Percentiles rank a stretch among this genome's conserved stretches.
phyloP scores from a whole-genome alignment of 179 eudicot genomes.

The Camellia oleifera region DNA sequence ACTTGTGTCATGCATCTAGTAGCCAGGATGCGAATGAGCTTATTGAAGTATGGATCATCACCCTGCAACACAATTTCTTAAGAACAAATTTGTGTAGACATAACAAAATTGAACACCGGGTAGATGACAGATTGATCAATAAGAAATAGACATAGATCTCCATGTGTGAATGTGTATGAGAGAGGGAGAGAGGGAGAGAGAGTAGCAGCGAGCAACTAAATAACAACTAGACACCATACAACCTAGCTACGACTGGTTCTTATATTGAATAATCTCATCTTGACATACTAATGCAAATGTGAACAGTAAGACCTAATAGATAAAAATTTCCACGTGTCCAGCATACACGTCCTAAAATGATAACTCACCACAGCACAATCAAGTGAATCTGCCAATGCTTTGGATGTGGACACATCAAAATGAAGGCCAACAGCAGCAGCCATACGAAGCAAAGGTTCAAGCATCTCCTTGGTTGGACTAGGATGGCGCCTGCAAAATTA shows the following conservation, averaged over 20 bases:
- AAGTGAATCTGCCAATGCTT: constrained; percentile 93
- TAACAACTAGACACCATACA: not conserved
- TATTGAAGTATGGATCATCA: constrained; percentile 90
- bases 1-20: constrained; percentile 99
- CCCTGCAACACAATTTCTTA: constrained; percentile 47
- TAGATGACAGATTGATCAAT: not conserved
- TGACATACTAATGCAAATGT: not conserved
- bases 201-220: not conserved
- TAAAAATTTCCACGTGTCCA: not conserved
- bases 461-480: constrained; percentile 94
- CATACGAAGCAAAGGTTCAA: constrained; percentile 88
- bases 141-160: not conserved
- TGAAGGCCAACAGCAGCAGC: constrained; percentile 87
- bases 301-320: not conserved
- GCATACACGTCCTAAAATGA: not conserved
- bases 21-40: constrained; percentile 91
- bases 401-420: constrained; percentile 88
- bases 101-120: not conserved
- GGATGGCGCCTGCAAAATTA: constrained; percentile 81
- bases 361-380: constrained; percentile 81
- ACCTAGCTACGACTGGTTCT: not conserved
- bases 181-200: not conserved
- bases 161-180: not conserved
- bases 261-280: not conserved
- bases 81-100: not conserved